Evolutionary conservation across 257 asterid species (phyloP).

Genomic region (Scutellaria baicalensis): DNA sequence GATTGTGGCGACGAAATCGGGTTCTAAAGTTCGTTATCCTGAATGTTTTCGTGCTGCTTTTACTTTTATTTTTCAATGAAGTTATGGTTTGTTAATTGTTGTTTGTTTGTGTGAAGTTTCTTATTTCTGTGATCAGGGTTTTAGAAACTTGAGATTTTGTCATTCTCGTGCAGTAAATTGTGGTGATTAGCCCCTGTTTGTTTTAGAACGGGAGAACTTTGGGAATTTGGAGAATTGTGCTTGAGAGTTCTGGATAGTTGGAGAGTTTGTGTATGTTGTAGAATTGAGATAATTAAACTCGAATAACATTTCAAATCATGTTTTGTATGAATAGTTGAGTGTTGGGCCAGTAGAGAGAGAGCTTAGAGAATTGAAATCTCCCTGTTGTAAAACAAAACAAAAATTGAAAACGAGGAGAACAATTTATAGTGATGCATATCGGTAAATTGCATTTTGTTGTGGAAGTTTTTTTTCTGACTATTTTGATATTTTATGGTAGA

Average conservation of each 20-base stretch:
- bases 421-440: neutral
- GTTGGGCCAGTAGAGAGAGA: too few species aligned
- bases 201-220: too few species aligned
- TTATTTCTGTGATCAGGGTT: neutral
- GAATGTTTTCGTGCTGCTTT: neutral
- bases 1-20: slow-evolving; percentile 18
- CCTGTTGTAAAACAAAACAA: too few species aligned
- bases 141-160: neutral
- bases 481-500: neutral
- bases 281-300: too few species aligned
- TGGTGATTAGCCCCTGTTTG: neutral
- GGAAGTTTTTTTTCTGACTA: neutral
- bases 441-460: neutral
- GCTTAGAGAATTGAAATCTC: too few species aligned
- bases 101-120: neutral
- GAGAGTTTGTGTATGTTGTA: too few species aligned
- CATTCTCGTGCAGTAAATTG: neutral
- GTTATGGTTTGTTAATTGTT: neutral
- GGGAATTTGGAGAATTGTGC: too few species aligned
- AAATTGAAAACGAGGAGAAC: too few species aligned
- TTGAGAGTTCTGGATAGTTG: too few species aligned
- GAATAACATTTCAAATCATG: too few species aligned
- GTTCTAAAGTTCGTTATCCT: slow-evolving; percentile 38
- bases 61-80: neutral
- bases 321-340: too few species aligned